Base-by-base conservation (phyloP, 169 alveolate species). In the Amoebophrya sp. region DNA sequence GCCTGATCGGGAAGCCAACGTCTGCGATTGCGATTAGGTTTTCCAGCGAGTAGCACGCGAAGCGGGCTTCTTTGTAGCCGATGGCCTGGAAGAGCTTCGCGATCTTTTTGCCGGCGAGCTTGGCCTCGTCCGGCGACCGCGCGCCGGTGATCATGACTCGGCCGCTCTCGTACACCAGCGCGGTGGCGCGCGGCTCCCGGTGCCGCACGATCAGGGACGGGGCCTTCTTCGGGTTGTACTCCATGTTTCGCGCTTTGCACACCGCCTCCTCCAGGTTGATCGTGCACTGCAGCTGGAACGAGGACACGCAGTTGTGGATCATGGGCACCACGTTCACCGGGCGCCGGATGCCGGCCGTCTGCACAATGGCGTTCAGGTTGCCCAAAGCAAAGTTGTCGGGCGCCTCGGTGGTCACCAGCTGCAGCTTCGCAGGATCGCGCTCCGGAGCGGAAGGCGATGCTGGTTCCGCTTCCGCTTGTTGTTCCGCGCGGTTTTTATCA, bases 11-110 rank as follows among this genome's bases (percentile, higher is more conserved):
- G 91, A 98, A 97, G 91, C 97, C 96, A 89, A 98, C 98, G 93
- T 98, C 99, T 88, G 98, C 97, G 41, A 99, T 97, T 4, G 99
- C 99, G n/a, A 99, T 99, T 38, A 99, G 97, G 94, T 98, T 98
- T 94, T 98, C 99, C 69, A 99, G 95, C 91, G 96, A 98, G 93
- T 98, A 99, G 88, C 97, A 97, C 41, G 96, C 92, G 94, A 99
- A 97, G 89, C 92, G 89, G 4, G 95, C 93, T 29, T 69, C 98
- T 10, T 93, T 94, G 90, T 95, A 97, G 29, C 99, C 98, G 88
- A 97, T 18, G 0, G 0, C 7, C 40, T 50, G 78, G 26, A 48
- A 95, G 90, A 97, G 96, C 93, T 98, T 98, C 0, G 99, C 99
- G 94, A 97, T 97, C 90, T 97, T 97, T 93, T 98, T 96, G 40